Evolutionary conservation across 2,329 filamentous ascomycete species (phyloP).

Genomic region (Akanthomyces lecanii): DNA sequence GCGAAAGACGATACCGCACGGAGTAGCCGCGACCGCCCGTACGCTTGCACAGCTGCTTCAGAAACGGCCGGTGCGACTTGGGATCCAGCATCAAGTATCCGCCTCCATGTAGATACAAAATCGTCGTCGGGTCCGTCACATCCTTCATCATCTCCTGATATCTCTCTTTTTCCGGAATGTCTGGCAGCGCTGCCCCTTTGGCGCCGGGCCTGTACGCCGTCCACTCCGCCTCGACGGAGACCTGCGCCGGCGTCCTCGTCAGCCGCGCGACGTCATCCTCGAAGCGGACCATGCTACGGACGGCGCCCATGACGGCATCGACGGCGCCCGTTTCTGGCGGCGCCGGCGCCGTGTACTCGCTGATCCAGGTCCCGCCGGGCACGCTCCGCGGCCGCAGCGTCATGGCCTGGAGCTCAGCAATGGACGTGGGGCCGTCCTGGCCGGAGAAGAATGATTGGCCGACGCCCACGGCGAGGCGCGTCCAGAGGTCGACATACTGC

Average conservation of each 20-base stretch:
- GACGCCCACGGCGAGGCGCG: slow-evolving; percentile 66
- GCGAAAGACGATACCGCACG: slow-evolving; percentile 70
- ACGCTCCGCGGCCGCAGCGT: slow-evolving; percentile 61
- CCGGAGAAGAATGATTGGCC: slow-evolving; percentile 59
- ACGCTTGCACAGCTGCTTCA: slow-evolving; percentile 59
- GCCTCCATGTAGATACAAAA: slow-evolving; percentile 74
- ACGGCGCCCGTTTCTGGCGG: slow-evolving; percentile 54
- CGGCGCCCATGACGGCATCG: slow-evolving; percentile 54
- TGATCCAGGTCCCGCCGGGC: slow-evolving; percentile 79
- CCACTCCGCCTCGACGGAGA: slow-evolving; percentile 68
- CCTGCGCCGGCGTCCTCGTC: slow-evolving; percentile 45
- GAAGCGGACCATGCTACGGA: slow-evolving; percentile 33
- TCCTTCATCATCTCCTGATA: slow-evolving; percentile 66
- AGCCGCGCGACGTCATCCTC: slow-evolving; percentile 18
- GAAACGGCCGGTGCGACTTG: slow-evolving; percentile 55
- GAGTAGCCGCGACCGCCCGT: slow-evolving; percentile 66
- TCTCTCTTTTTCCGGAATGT: slow-evolving; percentile 58
- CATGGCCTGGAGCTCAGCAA: slow-evolving; percentile 61
- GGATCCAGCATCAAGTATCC: slow-evolving; percentile 72
- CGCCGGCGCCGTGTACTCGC: slow-evolving; percentile 59
- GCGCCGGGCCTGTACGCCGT: slow-evolving; percentile 61
- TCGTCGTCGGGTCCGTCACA: slow-evolving; percentile 55
- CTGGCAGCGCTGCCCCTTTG: slow-evolving; percentile 46
- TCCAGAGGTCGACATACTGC: slow-evolving; percentile 73
- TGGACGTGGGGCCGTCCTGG: slow-evolving; percentile 40